Conservation (phyloP, 2,329 filamentous ascomycete species). For the Pseudogymnoascus sp. region DNA sequence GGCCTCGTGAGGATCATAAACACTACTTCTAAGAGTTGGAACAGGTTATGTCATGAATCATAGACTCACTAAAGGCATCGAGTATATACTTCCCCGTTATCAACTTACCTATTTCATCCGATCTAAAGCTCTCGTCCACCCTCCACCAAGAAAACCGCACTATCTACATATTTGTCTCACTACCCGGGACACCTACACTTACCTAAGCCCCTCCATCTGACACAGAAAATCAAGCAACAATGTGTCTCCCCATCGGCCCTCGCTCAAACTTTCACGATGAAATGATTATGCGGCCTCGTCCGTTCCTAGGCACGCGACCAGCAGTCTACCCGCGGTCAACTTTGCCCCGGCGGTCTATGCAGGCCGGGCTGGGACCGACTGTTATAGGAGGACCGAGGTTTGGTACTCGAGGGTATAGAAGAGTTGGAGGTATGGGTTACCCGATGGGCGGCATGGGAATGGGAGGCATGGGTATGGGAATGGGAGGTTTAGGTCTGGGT, state of each 20-base stretch:
- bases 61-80: neutral
- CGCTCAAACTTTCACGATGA: neutral
- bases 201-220: neutral
- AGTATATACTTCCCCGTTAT: constrained; percentile 4
- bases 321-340: neutral
- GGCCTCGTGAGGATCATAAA: neutral
- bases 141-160: neutral
- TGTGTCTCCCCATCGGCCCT: constrained; percentile 2
- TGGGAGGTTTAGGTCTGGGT: neutral
- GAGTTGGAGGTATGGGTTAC: neutral
- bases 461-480: neutral
- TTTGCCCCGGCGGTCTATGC: neutral
- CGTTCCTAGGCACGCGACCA: neutral
- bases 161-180: neutral
- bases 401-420: neutral
- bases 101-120: constrained; percentile 2
- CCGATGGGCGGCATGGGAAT: neutral
- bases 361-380: neutral
- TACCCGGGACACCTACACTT: neutral
- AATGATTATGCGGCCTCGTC: neutral
- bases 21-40: neutral
- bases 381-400: neutral
- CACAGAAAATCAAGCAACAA: neutral
- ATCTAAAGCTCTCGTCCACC: neutral
- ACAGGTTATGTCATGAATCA: constrained; percentile 3